Base-by-base conservation (phyloP, 163 green algal species). In the Prototheca wickerhamii region DNA sequence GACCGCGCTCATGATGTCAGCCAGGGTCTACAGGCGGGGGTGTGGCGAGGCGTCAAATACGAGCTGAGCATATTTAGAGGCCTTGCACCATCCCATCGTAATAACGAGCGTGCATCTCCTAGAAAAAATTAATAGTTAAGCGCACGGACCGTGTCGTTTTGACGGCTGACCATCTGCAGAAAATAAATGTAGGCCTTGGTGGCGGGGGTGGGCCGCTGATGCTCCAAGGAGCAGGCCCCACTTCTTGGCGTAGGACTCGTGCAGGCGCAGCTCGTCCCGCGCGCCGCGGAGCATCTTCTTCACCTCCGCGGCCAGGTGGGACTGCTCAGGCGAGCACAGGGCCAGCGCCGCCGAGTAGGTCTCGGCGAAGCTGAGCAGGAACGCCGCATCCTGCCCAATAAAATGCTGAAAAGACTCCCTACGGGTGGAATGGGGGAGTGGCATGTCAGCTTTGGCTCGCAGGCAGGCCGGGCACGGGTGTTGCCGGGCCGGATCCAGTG, bases 381-480 rank as follows among this genome's bases (percentile, higher is more conserved):
- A 93, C 60, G 76, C 74, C 4, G 75, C 73, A 56, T 93, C 86
- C 64, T 93, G 78, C 0, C 69, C 64, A 0, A 90, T 72, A 64
- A 89, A 93, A 67, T 81, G 73, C 70, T 86, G 79, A 42, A 90
- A 93, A n/a, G 68, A 57, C 0, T 54, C 37, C 67, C 79, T 88
- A 70, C 44, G 44, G 6, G 10, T 12, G 4, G 18, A n/a, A 25
- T 28, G 23, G 31, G 26, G 49, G 4, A 12, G 10, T 53, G 31
- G 17, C 21, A 30, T 43, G n/a, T 46, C 7, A 59, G n/a, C n/a
- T n/a, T n/a, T n/a, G n/a, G n/a, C n/a, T n/a, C n/a, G n/a, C n/a
- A n/a, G n/a, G n/a, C n/a, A n/a, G n/a, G n/a, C n/a, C n/a, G n/a
- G n/a, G n/a, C n/a, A n/a, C n/a, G n/a, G n/a, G n/a, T n/a, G n/a